phyloP scores from a whole-genome alignment of 2,329 filamentous ascomycete genomes.

The Whalleya microplaca region DNA sequence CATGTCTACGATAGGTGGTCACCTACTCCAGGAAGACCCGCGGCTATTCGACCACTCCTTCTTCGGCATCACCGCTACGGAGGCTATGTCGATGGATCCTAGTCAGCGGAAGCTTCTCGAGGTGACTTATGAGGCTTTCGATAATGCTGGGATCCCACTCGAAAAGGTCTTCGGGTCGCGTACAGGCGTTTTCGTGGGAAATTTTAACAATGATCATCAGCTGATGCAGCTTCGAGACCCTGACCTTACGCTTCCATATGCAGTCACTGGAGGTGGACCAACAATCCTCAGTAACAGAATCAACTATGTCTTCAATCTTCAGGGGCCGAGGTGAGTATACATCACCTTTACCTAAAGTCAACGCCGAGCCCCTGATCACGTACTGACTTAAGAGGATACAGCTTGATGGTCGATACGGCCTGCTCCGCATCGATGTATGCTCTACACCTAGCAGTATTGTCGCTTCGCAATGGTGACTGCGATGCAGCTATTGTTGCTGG shows the following conservation, averaged over 20 bases:
- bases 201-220: constrained; percentile 31
- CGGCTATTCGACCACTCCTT: constrained; percentile 42
- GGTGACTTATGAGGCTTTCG: constrained; percentile 37
- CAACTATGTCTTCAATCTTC: constrained; percentile 36
- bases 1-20: constrained; percentile 13
- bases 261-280: constrained; percentile 8
- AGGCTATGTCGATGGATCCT: constrained; percentile 41
- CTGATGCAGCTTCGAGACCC: constrained; percentile 23
- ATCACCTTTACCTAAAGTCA: not conserved
- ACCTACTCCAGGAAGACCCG: constrained; percentile 36
- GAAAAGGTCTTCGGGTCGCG: constrained; percentile 20
- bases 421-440: constrained; percentile 44
- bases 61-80: constrained; percentile 39
- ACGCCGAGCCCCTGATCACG: constrained; percentile 32
- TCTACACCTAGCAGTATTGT: constrained; percentile 36
- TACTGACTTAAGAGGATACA: constrained; percentile 36
- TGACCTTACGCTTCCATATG: constrained; percentile 21
- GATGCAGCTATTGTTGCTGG: constrained; percentile 41
- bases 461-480: constrained; percentile 36
- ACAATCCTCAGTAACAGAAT: constrained; percentile 30
- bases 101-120: constrained; percentile 41
- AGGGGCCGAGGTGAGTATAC: constrained; percentile 37
- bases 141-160: constrained; percentile 33
- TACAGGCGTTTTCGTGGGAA: constrained; percentile 37
- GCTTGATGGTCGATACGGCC: constrained; percentile 42